A percentile compares a stretch with the other conserved stretches of the same genome.
phyloP scores from a whole-genome alignment of 1,284 basidiomycete genomes.

The Sporisorium exsertum region DNA sequence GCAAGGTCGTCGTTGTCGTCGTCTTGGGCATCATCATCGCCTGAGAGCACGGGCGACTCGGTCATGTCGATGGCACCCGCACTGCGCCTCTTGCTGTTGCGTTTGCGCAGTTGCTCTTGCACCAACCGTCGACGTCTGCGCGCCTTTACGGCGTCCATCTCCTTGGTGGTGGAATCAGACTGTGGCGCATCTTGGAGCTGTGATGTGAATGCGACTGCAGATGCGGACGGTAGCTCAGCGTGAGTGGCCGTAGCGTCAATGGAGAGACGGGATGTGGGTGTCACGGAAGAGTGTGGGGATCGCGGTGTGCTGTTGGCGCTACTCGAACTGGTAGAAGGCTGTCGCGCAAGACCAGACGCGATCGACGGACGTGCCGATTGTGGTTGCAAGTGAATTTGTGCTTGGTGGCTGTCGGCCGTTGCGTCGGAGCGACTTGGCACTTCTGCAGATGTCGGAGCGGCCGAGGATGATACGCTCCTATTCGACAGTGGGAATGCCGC shows the following conservation, averaged over 20 bases:
- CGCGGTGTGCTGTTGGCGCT: background rate
- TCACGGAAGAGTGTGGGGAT: conserved; percentile 9
- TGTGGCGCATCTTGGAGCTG: background rate
- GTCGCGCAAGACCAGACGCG: conserved; percentile 1
- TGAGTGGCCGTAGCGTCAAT: conserved; percentile 4
- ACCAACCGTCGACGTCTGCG: conserved; percentile 32
- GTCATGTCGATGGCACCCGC: conserved; percentile 14
- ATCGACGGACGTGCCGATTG: conserved; percentile 6
- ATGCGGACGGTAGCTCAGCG: conserved; percentile 7
- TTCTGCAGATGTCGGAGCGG: background rate
- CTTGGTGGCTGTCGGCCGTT: background rate
- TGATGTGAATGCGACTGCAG: conserved; percentile 2
- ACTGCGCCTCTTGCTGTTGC: conserved; percentile 31
- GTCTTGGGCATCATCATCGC: background rate
- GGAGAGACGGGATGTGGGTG: conserved; percentile 4
- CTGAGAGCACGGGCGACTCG: conserved; percentile 7
- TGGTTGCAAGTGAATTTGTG: background rate
- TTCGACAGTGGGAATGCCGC: conserved; percentile 2
- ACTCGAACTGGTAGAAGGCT: conserved; percentile 5
- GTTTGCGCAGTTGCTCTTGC: conserved; percentile 44
- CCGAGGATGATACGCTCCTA: conserved; percentile 3
- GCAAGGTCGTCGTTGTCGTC: background rate
- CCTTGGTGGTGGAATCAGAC: background rate
- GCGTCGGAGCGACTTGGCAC: background rate
- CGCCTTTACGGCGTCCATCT: conserved; percentile 21